phyloP scores from a whole-genome alignment of 495 filamentous ascomycete genomes.

The Penicilliopsis zonata region DNA sequence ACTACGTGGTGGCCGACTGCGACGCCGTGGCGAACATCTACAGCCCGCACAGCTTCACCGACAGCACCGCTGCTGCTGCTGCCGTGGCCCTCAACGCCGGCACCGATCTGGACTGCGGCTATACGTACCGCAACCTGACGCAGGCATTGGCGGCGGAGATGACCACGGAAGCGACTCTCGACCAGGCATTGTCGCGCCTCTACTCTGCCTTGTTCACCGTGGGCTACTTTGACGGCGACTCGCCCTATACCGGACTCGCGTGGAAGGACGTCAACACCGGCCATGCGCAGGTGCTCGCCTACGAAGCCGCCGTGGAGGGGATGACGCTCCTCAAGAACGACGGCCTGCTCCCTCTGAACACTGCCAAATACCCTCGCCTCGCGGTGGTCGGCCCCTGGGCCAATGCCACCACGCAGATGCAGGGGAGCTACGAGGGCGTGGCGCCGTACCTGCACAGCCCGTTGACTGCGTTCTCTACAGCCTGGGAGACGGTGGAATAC shows the following conservation, averaged over 20 bases:
- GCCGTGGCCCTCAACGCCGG: slow-evolving; percentile 41
- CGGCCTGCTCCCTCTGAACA: slow-evolving; percentile 30
- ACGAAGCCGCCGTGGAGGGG: slow-evolving; percentile 38
- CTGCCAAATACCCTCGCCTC: slow-evolving; percentile 17
- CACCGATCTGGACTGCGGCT: slow-evolving; percentile 43
- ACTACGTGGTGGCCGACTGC: slow-evolving; percentile 41
- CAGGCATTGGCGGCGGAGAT: slow-evolving; percentile 28
- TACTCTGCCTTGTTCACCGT: slow-evolving; percentile 38
- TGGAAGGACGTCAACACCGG: slow-evolving; percentile 35
- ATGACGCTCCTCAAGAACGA: slow-evolving; percentile 47
- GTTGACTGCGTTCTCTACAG: slow-evolving; percentile 32
- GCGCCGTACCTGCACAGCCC: slow-evolving; percentile 38
- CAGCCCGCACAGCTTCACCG: slow-evolving; percentile 34
- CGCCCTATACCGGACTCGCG: slow-evolving; percentile 27
- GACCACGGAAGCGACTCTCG: slow-evolving; percentile 25
- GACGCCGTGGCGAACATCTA: slow-evolving; percentile 38
- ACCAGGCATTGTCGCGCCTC: slow-evolving; percentile 32
- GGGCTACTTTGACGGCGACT: slow-evolving; percentile 41
- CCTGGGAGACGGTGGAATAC: slow-evolving; percentile 31
- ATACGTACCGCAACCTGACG: slow-evolving; percentile 34
- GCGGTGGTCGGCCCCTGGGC: slow-evolving; percentile 42
- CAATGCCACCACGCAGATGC: slow-evolving; percentile 43
- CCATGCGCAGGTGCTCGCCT: slow-evolving; percentile 32
- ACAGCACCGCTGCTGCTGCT: slow-evolving; percentile 27
- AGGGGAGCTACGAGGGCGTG: slow-evolving; percentile 42